These are phyloP conservation scores for Puccinia horiana DNA, from an alignment of 1,284 basidiomycete genomes.

Conservation along the genomic window DNA sequence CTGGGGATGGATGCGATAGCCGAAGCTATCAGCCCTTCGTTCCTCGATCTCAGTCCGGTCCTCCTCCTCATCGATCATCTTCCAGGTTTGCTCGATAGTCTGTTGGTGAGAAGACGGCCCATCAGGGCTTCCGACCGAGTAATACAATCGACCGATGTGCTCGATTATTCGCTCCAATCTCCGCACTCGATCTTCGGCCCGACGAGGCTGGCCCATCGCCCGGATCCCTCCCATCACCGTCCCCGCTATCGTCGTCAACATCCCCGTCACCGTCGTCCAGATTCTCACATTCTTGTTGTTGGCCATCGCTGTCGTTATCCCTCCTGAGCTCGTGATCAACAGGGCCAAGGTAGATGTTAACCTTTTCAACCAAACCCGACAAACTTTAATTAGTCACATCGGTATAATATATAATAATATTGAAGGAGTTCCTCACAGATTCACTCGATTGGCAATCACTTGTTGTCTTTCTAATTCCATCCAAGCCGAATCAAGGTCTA, in stretches of 20 bases:
- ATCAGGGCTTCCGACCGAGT: conserved; percentile 15
- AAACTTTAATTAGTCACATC: neutral
- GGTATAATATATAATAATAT: neutral
- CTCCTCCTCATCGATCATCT: conserved; percentile 46
- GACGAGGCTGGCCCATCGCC: conserved; percentile 41
- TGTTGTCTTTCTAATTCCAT: conserved; percentile 46
- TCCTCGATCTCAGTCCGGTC: conserved; percentile 38
- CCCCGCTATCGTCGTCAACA: conserved; percentile 38
- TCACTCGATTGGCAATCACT: conserved; percentile 40
- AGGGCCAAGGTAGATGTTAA: conserved; percentile 34
- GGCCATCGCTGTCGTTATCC: conserved; percentile 47
- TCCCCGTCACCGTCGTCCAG: conserved; percentile 21
- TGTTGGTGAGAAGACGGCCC: conserved; percentile 3
- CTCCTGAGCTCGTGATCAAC: conserved; percentile 45
- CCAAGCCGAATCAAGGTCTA: conserved; percentile 49
- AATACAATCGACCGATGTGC: conserved; percentile 43
- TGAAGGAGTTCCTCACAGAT: conserved; percentile 34
- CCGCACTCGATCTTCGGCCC: conserved; percentile 34
- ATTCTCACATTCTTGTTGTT: neutral
- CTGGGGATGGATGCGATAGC: neutral
- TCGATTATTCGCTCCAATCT: conserved; percentile 39
- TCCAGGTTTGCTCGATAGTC: conserved; percentile 46
- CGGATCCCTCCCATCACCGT: conserved; percentile 36
- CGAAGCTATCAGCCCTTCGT: conserved; percentile 25
- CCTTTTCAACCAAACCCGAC: neutral